Base-by-base conservation (phyloP, 2,329 filamentous ascomycete genomes). In the Curvularia sp. region DNA sequence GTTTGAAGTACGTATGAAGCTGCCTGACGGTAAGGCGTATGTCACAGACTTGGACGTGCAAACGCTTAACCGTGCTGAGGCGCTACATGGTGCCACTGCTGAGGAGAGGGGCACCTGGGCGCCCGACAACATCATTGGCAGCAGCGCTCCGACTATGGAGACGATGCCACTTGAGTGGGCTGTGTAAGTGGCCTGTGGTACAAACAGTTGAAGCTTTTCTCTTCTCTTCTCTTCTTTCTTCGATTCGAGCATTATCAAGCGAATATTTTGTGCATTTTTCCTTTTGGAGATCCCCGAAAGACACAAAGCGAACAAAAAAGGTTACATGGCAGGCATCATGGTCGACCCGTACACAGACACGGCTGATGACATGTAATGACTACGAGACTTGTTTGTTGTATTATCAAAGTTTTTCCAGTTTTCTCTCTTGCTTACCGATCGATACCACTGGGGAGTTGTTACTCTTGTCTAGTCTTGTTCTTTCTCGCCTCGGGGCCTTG, bases 1-100 rank as follows among this genome's bases (percentile, higher is more conserved):
- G 69, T 93, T 95, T 72, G 95, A 99, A 79, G 92, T 98, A 36
- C 92, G 94, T 72, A 84, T 97, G 77, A 88, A 88, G 77, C 84
- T 97, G 60, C 72, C 73, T 1, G 74, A 74, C 18, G 86, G 86
- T 23, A 89, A 92, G 72, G 86, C 86, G 72, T 98, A 96, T 74
- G 89, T 97, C 38, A 98, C 94, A 6, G 95, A 98, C 73, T 83
- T 99, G 43, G 95, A 98, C 73, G 87, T 97, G 49, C 89, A 95
- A 80, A 97, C 93, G 1, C 78, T 98, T 74, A 89, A 90, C 77
- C 87, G 94, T 30, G 92, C 93, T n/a, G 87, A 96, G 66, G 94
- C 90, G 27, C 89, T 98, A 72, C 88, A 89, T 67, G 84, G 83
- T 60, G 89, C 93, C 5, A 94, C 90, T 0, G 87, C 90, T 0